Conservation (phyloP, 2,329 filamentous ascomycete species). For the Biscogniauxia marginata region DNA sequence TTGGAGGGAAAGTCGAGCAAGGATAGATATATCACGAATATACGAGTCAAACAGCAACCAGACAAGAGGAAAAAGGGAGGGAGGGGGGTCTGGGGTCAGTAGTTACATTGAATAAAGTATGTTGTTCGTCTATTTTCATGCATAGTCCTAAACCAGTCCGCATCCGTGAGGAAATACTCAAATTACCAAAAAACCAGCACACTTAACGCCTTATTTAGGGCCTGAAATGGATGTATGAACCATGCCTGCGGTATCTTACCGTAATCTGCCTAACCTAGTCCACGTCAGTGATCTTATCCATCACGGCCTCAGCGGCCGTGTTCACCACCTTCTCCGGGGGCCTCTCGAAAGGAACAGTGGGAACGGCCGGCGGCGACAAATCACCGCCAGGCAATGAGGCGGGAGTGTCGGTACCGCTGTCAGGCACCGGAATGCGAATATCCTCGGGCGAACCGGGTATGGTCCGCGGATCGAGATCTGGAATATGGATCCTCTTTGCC, state of each 20-base stretch:
- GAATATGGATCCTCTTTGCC: slow-evolving; percentile 86
- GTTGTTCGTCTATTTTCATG: too few species aligned
- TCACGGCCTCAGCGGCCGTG: slow-evolving; percentile 30
- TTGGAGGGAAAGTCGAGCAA: too few species aligned
- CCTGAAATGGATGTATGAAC: not conserved
- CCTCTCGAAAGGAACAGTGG: slow-evolving; percentile 30
- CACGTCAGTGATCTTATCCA: slow-evolving; percentile 33
- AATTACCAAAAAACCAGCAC: not conserved
- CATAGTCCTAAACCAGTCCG: too few species aligned
- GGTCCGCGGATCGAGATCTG: slow-evolving; percentile 62
- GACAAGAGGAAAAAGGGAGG: too few species aligned
- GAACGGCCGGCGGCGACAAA: slow-evolving; percentile 46
- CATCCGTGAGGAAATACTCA: too few species aligned
- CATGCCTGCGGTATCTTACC: not conserved
- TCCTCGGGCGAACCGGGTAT: slow-evolving; percentile 79
- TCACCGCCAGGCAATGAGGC: slow-evolving; percentile 46
- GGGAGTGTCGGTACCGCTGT: slow-evolving; percentile 40
- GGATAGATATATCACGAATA: too few species aligned
- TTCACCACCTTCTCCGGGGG: slow-evolving; percentile 32
- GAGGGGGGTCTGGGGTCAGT: too few species aligned
- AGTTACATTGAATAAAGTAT: too few species aligned
- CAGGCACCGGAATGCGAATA: slow-evolving; percentile 72
- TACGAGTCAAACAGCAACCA: too few species aligned
- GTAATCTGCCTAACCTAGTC: slow-evolving; percentile 21
- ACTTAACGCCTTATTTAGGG: not conserved